Base-by-base conservation (phyloP, 2,329 filamentous ascomycete species). In the Monilinia laxa region DNA sequence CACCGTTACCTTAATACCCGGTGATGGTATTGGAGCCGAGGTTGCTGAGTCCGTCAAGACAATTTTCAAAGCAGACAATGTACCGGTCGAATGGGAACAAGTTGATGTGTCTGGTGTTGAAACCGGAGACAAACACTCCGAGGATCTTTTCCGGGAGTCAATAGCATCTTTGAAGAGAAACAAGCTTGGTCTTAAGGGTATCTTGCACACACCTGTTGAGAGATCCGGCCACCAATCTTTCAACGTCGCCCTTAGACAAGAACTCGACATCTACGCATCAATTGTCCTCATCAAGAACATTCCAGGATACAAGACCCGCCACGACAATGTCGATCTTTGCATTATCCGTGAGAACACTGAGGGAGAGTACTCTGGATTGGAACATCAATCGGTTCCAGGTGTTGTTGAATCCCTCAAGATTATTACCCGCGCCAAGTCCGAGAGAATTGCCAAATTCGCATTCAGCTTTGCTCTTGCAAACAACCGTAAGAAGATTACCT, bases 261-360 rank as follows among this genome's bases (percentile, higher is more conserved):
- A 98, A 82, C 92, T 99, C 79, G 95, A 99, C 83, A 98, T 99
- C 81, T 99, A 98, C 83, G 95, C 95, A 79, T 96, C 92, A 73
- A 95, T 99, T 79, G 92, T 93, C 77, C 86, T 98, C 74, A 93
- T 99, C 86, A 98, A 98, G 90, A 99, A 99, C 86, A 98, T 99
- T 77, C 95, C 95, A 75, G 95, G 95, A 77, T 97, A 98, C 85
- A 83, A 95, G 82, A 99, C 95, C 71, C 92, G 95, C 79, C 95
- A 99, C 87, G 90, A 96, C 81, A 87, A 95, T 81, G 92, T 99
- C 79, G 95, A 99, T 80, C 88, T 98, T 74, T 97, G 93, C 88
- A 97, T 99, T 82, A 97, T 99, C 82, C 95, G 95, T 83, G 95
- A 99, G 86, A 99, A 99, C 86, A 99, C 95, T 78, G 95, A 99